phyloP scores from a whole-genome alignment of 495 filamentous ascomycete genomes.

The Hypoxylon crocopeplum region DNA sequence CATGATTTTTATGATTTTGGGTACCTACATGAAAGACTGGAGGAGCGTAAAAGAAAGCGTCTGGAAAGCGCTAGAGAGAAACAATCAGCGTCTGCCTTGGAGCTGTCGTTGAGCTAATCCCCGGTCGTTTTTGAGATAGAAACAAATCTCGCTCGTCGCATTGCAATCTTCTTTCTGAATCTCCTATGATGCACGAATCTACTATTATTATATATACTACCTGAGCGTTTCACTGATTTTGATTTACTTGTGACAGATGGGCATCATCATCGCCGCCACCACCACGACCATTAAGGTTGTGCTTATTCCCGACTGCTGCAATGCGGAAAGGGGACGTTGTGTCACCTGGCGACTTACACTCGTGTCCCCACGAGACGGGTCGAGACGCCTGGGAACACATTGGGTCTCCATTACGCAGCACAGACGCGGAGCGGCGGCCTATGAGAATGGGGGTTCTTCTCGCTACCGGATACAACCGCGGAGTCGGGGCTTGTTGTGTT shows the following conservation, averaged over 20 bases:
- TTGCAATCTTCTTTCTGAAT: constrained; percentile 25
- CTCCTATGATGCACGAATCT: constrained; percentile 31
- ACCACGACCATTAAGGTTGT: constrained; percentile 22
- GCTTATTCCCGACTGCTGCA: constrained; percentile 7
- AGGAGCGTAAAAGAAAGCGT: constrained; percentile 15
- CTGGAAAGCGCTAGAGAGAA: constrained; percentile 2
- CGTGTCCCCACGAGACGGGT: constrained; percentile 20
- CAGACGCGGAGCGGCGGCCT: constrained; percentile 14
- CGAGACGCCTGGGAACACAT: constrained; percentile 6
- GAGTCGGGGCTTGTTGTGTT: constrained; percentile 2
- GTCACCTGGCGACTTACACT: not conserved
- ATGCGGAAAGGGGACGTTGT: constrained; percentile 9
- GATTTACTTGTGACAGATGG: constrained; percentile 46
- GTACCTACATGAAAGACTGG: constrained; percentile 10
- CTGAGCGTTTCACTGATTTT: constrained; percentile 40
- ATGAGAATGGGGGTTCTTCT: not conserved
- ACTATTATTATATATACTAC: constrained; percentile 15
- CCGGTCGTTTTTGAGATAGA: constrained; percentile 34
- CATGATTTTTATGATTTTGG: constrained; percentile 21
- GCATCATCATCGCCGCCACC: constrained; percentile 40
- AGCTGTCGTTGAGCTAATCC: constrained; percentile 14
- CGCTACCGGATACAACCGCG: constrained; percentile 12
- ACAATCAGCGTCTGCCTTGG: constrained; percentile 25
- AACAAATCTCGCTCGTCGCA: constrained; percentile 23
- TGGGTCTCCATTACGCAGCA: constrained; percentile 6